These are phyloP conservation scores for Mariannaea sp. DNA, from an alignment of 2,329 filamentous ascomycete genomes.

Conservation along the genomic window DNA sequence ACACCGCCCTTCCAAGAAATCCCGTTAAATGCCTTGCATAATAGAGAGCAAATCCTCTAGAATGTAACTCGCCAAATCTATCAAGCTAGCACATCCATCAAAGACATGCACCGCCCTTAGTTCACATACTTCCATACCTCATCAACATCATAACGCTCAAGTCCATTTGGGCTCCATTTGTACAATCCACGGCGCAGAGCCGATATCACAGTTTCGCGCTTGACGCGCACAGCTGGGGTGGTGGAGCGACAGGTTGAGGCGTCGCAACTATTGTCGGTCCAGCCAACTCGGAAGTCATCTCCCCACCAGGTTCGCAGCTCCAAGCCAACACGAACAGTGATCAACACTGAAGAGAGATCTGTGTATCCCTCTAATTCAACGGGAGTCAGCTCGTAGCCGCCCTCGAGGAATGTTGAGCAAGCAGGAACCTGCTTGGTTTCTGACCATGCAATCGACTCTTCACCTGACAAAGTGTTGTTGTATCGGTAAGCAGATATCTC, in stretches of 20 bases:
- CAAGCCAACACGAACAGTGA: conserved; percentile 45
- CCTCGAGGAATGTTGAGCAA: conserved; percentile 42
- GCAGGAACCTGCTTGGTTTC: conserved; percentile 47
- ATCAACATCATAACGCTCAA: conserved; percentile 41
- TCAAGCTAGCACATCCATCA: conserved; percentile 15
- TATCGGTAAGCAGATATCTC: conserved; percentile 49
- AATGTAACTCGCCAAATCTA: conserved; percentile 34
- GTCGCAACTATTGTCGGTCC: conserved; percentile 49
- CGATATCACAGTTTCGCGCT: conserved; percentile 41
- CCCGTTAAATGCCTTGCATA: conserved; percentile 41
- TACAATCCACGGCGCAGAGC: conserved; percentile 42
- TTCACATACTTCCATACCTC: conserved; percentile 39
- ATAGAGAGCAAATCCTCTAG: conserved; percentile 37
- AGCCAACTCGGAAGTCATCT: conserved; percentile 48
- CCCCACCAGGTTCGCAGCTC: conserved; percentile 49
- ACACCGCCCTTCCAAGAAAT: conserved; percentile 45
- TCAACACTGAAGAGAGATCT: conserved; percentile 47
- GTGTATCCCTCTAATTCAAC: conserved; percentile 46
- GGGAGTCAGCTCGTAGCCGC: conserved; percentile 43
- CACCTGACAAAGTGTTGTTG: conserved; percentile 39
- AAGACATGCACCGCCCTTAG: conserved; percentile 32
- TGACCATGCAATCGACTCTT: conserved; percentile 48
- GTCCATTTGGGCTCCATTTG: conserved; percentile 42
- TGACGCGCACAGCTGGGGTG: conserved; percentile 34
- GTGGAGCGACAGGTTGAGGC: conserved; percentile 44